Base-by-base conservation (phyloP, 345 rosid species). In the Populus euphratica region DNA sequence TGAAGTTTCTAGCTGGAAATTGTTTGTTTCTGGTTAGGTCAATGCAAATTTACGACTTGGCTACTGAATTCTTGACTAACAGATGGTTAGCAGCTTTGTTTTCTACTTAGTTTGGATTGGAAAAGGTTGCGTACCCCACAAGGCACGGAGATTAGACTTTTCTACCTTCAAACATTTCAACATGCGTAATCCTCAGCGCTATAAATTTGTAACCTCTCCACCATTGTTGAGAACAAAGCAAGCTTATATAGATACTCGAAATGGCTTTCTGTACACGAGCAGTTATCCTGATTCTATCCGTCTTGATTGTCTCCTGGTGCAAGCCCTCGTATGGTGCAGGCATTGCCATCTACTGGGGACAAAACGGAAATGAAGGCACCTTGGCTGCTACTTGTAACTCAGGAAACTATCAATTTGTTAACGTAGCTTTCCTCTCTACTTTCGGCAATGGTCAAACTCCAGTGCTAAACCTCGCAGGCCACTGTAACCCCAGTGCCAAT, bases 261-360 rank as follows among this genome's bases (percentile, higher is more conserved):
- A 66, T 75, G 78, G 78, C 64, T 27, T 17, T 25, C 70, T 25
- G 29, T 27, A 1, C 77, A 21, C 44, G 29, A 44, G 23, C 27
- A 3, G 49, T 71, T 4, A 13, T 63, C 20, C 18, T 75, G 17
- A 21, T 75, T 49, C 50, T 49, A 13, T 66, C 44, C 38, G 3
- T 67, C 12, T 47, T 49, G 14, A 11, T 35, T 33, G 44, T 75
- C n/a, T 49, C 65, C 35, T 61, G 49, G 1, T 47, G 49, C 73
- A 68, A 25, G 1, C 73, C 33, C 67, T 69, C 50, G 6, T n/a
- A 17, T 54, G 73, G 68, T 21, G 79, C 68, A 6, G 73, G 73
- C 27, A 76, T 76, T 36, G 73, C 79, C 25, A 54, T 76, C 73
- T 76, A 76, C 8, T 76, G 79, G 79, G 79, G 79, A 5, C 79